Evolutionary conservation across 2,329 filamentous ascomycete genomes (phyloP), one percentile per base, ranked within the genome.

Genomic region (Hansfordia pulvinata): DNA sequence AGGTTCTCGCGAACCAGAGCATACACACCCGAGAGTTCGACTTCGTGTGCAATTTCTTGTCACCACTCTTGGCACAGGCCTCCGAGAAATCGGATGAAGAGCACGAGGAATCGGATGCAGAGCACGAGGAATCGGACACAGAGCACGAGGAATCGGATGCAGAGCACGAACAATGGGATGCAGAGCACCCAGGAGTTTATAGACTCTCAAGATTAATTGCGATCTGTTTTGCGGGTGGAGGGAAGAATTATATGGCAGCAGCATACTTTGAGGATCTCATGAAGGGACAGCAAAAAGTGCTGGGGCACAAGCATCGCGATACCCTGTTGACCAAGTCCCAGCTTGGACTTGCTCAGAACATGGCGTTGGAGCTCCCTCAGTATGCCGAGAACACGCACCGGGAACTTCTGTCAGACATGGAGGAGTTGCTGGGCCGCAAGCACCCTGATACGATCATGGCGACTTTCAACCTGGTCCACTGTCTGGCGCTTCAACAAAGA

Each of bases 301-400:
- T 36, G n/a, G 39, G 39, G 6, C 22, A n/a, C 17, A 22, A 28
- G 19, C 29, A 39, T 26, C 25, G 21, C 4, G 17, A 20, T 3
- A 37, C 28, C 20, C 25, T 41, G 3, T 23, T 5, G 6, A 37
- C 23, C 26, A 37, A 39, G 25, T 19, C 22, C 22, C 32, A 28
- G 24, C 29, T 38, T 8, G 36, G 28, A 10, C 10, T 8, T 8
- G 15, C 12, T 33, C 6, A 24, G n/a, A 10, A 22, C 10, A 7
- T 7, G 6, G 10, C 6, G 20, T 10, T 10, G 13, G 36, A 38
- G 17, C 39, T 30, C 17, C n/a, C n/a, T n/a, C 15, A 25, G 8
- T 30, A 39, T 25, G 42, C 42, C 10, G 43, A 44, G 36, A 18
- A 30, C 22, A 34, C 42, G 23, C 11, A 32, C 18, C 28, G 35